Evolutionary conservation across 2,329 filamentous ascomycete genomes (phyloP), one percentile per base, ranked within the genome.

Genomic region (Monosporascus sp.): DNA sequence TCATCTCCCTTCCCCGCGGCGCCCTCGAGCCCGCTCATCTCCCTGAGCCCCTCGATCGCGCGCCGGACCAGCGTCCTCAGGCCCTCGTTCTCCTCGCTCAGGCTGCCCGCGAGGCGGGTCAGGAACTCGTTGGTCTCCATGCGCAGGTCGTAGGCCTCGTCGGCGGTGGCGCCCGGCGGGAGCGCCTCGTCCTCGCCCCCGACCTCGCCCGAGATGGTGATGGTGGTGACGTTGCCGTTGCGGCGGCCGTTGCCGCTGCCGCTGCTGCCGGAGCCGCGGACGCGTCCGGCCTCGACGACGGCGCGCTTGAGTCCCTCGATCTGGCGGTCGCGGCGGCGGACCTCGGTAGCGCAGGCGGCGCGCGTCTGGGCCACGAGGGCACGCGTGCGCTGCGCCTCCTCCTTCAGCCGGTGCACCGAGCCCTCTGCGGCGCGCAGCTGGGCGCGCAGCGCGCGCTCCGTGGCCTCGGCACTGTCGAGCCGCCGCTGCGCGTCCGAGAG

Each of bases 101-200:
- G 74, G 39, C 83, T 84, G 66, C 89, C 88, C 31, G 90, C 92
- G 54, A 96, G 74, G 64, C 89, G 85, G 0, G 92, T 94, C 53
- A 99, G 74, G 65, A 97, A 97, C 48, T 91, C 86, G 47, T 93
- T 96, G 5, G 93, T 96, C 72, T 97, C 94, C 67, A 86, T 84
- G 62, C 86, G 85, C 55, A 97, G 73, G 61, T 84, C 88, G 69
- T 93, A 82, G 70, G 79, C 55, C 71, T 82, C 68, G 73, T 82
- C 66, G 71, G 79, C 63, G 3, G 68, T 63, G 1, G 64, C 62
- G 3, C 65, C 63, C 5, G 57, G 58, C 2, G 62, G 62, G 52
- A 65, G 46, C 15, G 62, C 62, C n/a, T 53, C 60, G 53, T 60
- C 37, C 52, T 60, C 39, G 56, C 74, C 65, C 60, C 83, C 75